These are phyloP conservation scores for Boletus patriciae DNA, from an alignment of 768 basidiomycete species.

Conservation along the genomic window DNA sequence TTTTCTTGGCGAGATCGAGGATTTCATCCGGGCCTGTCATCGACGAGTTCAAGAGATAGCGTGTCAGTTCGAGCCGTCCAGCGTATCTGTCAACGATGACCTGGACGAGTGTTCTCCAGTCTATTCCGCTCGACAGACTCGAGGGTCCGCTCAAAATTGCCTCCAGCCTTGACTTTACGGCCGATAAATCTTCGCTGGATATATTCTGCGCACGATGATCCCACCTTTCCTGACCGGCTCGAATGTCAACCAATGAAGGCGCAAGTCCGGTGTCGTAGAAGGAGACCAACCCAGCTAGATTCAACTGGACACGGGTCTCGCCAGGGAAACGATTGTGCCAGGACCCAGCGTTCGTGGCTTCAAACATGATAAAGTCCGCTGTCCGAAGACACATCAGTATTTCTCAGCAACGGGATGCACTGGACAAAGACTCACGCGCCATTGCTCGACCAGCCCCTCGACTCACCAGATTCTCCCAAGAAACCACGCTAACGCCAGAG, in stretches of 20 bases:
- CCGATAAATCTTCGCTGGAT: conserved; percentile 23
- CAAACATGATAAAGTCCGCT: background rate
- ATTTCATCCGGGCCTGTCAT: conserved; percentile 1
- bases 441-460: accelerated
- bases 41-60: conserved; percentile 21
- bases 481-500: conserved; percentile 27
- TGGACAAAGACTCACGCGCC: background rate
- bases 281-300: conserved; percentile 36
- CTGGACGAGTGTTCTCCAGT: conserved; percentile 35
- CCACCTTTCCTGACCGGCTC: conserved; percentile 28
- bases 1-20: conserved; percentile 8
- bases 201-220: conserved; percentile 33
- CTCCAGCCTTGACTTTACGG: conserved; percentile 7
- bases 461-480: conserved; percentile 15
- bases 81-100: conserved; percentile 35
- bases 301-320: conserved; percentile 35
- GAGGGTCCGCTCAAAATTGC: conserved; percentile 10
- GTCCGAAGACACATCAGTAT: background rate
- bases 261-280: conserved; percentile 37
- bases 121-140: conserved; percentile 28
- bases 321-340: conserved; percentile 39
- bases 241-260: conserved; percentile 31
- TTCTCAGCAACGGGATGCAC: background rate
- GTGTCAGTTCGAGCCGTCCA: conserved; percentile 29
- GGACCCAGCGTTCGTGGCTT: conserved; percentile 16